Percentiles rank a stretch among this genome's conserved stretches.
Evolutionary conservation across 768 basidiomycete genomes (phyloP).

Genomic region (Mycena olivaceomarginata): DNA sequence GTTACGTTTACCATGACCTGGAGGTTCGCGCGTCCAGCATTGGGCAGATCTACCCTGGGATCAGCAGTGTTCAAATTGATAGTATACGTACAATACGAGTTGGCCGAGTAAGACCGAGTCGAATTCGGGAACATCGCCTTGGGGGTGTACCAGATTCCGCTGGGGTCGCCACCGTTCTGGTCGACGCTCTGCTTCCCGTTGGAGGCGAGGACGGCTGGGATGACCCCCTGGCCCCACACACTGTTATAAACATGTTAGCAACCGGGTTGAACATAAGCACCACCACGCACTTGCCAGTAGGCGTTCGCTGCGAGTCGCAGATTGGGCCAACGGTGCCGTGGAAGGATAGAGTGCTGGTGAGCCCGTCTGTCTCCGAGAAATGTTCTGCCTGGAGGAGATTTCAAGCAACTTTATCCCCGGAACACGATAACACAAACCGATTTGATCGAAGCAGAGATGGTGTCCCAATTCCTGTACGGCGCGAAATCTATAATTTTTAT

Average conservation of each 20-base stretch:
- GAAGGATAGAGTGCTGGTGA: neutral
- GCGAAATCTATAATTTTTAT: neutral
- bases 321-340: neutral
- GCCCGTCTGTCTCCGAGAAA: neutral
- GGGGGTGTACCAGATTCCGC: neutral
- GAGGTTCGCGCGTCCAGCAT: constrained; percentile 2
- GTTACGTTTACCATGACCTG: neutral
- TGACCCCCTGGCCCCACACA: neutral
- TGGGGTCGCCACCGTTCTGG: neutral
- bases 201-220: neutral
- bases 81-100: neutral
- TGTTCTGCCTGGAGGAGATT: neutral
- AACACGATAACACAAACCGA: neutral
- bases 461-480: neutral
- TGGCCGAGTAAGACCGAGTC: neutral
- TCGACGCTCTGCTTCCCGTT: neutral
- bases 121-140: constrained; percentile 3
- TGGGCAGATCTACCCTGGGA: neutral
- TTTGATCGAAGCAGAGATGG: neutral
- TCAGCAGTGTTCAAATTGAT: neutral
- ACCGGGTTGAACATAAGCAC: neutral
- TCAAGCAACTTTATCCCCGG: neutral
- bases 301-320: neutral
- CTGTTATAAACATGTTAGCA: neutral
- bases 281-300: neutral